A percentile compares a stretch with the other conserved stretches of the same genome.
Evolutionary conservation across 768 basidiomycete species (phyloP).

Genomic region (Coprinopsis strossmayeri): DNA sequence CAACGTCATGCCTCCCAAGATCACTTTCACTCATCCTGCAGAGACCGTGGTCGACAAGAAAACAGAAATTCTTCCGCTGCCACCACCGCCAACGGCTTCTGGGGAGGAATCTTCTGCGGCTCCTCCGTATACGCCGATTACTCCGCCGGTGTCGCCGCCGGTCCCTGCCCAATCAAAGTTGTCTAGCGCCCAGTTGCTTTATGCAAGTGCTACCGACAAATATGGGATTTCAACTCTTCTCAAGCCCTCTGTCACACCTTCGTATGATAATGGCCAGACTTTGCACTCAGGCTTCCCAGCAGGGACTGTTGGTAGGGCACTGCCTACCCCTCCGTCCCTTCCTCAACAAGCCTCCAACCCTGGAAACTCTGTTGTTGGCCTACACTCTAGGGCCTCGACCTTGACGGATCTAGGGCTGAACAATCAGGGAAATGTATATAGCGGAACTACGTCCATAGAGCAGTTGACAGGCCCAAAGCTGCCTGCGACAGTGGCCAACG

Average conservation of each 20-base stretch:
- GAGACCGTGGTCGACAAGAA: background rate
- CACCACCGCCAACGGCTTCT: background rate
- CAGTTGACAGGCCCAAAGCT: background rate
- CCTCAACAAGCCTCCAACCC: too few relatives aligned
- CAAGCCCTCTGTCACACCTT: background rate
- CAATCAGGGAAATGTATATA: background rate
- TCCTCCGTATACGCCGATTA: background rate
- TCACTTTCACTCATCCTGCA: constrained; percentile 1
- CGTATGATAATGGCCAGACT: background rate
- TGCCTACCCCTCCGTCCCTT: too few relatives aligned
- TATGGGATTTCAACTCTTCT: background rate
- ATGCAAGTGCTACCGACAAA: constrained; percentile 1
- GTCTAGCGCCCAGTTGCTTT: constrained; percentile 6
- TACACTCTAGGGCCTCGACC: background rate
- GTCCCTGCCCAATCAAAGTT: background rate
- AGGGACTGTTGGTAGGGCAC: too few relatives aligned
- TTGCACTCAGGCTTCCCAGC: background rate
- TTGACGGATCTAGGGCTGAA: background rate
- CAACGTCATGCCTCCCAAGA: constrained; percentile 6
- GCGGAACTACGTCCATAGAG: background rate
- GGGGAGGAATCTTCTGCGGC: background rate
- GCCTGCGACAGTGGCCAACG: background rate
- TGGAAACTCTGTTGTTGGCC: background rate
- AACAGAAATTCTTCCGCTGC: background rate
- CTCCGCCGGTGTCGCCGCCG: background rate